Percentiles rank a stretch among this genome's conserved stretches.
Evolutionary conservation across 176 grass and related monocot species (phyloP).

Genomic region (Aegilops sharonensis): DNA sequence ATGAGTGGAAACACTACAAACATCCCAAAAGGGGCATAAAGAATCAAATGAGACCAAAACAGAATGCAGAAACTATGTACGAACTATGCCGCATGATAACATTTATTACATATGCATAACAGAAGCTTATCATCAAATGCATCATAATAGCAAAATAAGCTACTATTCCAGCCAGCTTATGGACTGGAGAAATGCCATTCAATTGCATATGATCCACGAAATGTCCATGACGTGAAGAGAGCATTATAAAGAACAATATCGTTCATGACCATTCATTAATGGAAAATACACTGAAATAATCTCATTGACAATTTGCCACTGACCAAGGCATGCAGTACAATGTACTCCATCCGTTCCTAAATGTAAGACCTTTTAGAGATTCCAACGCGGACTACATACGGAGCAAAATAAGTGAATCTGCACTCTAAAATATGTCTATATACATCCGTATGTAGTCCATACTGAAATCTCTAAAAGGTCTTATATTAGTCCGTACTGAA

Average conservation of each 20-base stretch:
- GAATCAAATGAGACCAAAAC: constrained; percentile 21
- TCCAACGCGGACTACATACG: too few relatives aligned
- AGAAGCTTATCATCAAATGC: not conserved
- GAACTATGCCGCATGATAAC: not conserved
- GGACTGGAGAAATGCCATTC: not conserved
- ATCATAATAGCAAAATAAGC: constrained; percentile 5
- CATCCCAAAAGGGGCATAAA: not conserved
- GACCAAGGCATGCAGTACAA: not conserved
- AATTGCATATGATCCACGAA: not conserved
- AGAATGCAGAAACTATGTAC: not conserved
- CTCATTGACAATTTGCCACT: not conserved
- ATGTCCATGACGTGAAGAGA: not conserved
- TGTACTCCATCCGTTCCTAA: not conserved
- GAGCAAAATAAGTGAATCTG: too few relatives aligned
- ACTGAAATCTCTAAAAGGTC: too few relatives aligned
- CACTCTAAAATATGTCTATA: too few relatives aligned
- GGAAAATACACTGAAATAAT: not conserved
- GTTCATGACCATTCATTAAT: not conserved
- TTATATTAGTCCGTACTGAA: too few relatives aligned
- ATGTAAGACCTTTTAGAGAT: too few relatives aligned
- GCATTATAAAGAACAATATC: not conserved
- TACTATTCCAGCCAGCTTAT: not conserved
- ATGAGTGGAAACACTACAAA: not conserved
- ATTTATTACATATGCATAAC: not conserved
- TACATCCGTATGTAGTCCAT: too few relatives aligned